Evolutionary conservation across 2,329 filamentous ascomycete species (phyloP).

Genomic region (Aspergillus caelatus): DNA sequence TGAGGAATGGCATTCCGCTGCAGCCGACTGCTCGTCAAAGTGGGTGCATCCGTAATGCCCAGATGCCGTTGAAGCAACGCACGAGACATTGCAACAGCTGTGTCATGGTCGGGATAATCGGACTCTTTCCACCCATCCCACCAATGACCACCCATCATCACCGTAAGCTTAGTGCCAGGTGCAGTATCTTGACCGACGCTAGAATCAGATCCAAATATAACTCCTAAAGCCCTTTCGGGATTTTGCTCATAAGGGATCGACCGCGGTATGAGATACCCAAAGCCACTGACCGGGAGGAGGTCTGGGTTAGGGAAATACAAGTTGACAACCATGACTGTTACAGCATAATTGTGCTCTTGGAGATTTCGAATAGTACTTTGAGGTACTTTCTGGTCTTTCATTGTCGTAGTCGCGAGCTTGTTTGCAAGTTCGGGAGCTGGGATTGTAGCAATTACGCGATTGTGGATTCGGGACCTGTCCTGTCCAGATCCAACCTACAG

Average conservation of each 20-base stretch:
- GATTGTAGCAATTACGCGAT: slow-evolving; percentile 38
- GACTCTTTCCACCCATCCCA: slow-evolving; percentile 66
- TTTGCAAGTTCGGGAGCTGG: slow-evolving; percentile 31
- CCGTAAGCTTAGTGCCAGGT: slow-evolving; percentile 80
- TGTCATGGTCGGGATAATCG: slow-evolving; percentile 64
- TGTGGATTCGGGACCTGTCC: slow-evolving; percentile 19
- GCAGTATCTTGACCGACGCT: slow-evolving; percentile 59
- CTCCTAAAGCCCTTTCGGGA: slow-evolving; percentile 80
- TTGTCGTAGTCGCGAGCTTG: slow-evolving; percentile 22
- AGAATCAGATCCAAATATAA: slow-evolving; percentile 84
- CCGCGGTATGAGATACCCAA: slow-evolving; percentile 89
- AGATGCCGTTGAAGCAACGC: slow-evolving; percentile 73
- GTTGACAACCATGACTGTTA: slow-evolving; percentile 90
- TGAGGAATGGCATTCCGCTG: slow-evolving; percentile 83
- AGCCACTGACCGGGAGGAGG: slow-evolving; percentile 70
- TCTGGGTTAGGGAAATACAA: slow-evolving; percentile 73
- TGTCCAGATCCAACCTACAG: slow-evolving; percentile 22
- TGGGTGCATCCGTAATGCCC: slow-evolving; percentile 65
- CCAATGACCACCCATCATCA: slow-evolving; percentile 94
- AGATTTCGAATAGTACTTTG: slow-evolving; percentile 26
- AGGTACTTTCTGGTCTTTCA: slow-evolving; percentile 13
- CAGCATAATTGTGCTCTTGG: slow-evolving; percentile 57
- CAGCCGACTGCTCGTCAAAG: slow-evolving; percentile 63
- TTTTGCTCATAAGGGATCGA: slow-evolving; percentile 72
- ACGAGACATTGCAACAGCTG: slow-evolving; percentile 71